phyloP scores from a whole-genome alignment of 2,329 filamentous ascomycete species.

The Arthrobotrys conoides region DNA sequence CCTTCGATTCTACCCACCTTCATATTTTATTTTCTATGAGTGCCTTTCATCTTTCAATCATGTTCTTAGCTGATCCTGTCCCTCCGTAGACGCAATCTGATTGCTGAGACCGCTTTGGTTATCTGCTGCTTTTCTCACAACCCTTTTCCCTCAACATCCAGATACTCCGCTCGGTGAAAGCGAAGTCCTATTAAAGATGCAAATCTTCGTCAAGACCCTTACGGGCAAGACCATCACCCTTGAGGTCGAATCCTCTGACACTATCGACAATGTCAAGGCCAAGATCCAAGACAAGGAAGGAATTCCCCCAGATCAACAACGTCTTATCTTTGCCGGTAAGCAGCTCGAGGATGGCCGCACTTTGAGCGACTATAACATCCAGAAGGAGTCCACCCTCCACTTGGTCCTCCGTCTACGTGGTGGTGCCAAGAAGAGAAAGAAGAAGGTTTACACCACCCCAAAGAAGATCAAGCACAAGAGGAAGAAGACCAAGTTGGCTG shows the following conservation, averaged over 20 bases:
- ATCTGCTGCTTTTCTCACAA: constrained; percentile 46
- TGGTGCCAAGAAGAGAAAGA: constrained; percentile 97
- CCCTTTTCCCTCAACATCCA: constrained; percentile 27
- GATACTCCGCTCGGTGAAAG: constrained; percentile 60
- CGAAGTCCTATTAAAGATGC: constrained; percentile 70
- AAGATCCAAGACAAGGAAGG: constrained; percentile 99
- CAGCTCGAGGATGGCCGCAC: constrained; percentile 91
- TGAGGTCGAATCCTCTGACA: constrained; percentile 75
- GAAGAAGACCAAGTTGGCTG: constrained; percentile 99
- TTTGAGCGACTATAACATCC: constrained; percentile 89
- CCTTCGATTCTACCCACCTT: neutral
- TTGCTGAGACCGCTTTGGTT: constrained; percentile 61
- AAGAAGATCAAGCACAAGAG: constrained; percentile 99
- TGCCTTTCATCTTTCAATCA: constrained; percentile 2
- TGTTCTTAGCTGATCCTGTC: constrained; percentile 13
- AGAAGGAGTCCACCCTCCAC: constrained; percentile 84
- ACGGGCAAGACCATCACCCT: constrained; percentile 81
- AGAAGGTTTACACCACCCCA: constrained; percentile 99
- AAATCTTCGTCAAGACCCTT: constrained; percentile 87
- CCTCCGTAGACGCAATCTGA: constrained; percentile 58
- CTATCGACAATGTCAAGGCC: constrained; percentile 95
- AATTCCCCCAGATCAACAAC: constrained; percentile 97
- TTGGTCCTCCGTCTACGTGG: constrained; percentile 64
- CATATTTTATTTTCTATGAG: neutral
- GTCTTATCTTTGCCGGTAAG: constrained; percentile 95